phyloP scores from a whole-genome alignment of 1,139 yeast genomes.

The Yamadazyma jaroonii region DNA sequence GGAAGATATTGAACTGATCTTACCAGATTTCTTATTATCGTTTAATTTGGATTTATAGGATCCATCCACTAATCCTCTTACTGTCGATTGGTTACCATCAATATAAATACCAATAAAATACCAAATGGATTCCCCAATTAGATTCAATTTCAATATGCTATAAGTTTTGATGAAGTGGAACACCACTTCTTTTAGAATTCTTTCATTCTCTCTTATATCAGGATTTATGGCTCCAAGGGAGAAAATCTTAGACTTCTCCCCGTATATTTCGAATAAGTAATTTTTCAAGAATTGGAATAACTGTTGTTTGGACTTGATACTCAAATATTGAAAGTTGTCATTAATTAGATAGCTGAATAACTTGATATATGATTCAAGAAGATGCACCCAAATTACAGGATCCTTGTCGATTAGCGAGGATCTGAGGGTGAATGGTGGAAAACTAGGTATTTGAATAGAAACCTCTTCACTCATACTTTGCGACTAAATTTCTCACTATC shows the following conservation, averaged over 20 bases:
- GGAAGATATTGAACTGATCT: slow-evolving; percentile 41
- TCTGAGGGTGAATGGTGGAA: slow-evolving; percentile 70
- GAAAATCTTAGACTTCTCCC: slow-evolving; percentile 56
- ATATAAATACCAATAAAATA: slow-evolving; percentile 55
- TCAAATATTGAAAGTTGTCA: slow-evolving; percentile 32
- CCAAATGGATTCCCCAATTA: slow-evolving; percentile 64
- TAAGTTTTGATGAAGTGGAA: slow-evolving; percentile 50
- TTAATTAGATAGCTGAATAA: slow-evolving; percentile 46
- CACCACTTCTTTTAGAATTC: slow-evolving; percentile 45
- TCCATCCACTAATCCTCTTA: slow-evolving; percentile 57
- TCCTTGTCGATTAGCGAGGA: slow-evolving; percentile 76
- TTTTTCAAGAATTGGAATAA: slow-evolving; percentile 53
- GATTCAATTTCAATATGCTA: slow-evolving; percentile 53
- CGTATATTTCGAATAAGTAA: slow-evolving; percentile 57
- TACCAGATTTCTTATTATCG: slow-evolving; percentile 51
- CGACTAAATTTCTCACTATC: too few relatives aligned
- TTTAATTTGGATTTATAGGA: slow-evolving; percentile 44
- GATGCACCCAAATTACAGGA: slow-evolving; percentile 78
- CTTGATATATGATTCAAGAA: slow-evolving; percentile 58
- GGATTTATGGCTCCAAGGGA: slow-evolving; percentile 71
- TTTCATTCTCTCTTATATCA: slow-evolving; percentile 56
- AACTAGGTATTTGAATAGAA: slow-evolving; percentile 47
- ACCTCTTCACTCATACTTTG: slow-evolving; percentile 4
- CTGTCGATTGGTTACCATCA: slow-evolving; percentile 40
- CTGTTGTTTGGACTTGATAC: slow-evolving; percentile 56